Percentiles rank a stretch among this genome's conserved stretches.
These are phyloP conservation scores for Globisporangium nagaii DNA, from an alignment of 352 stramenopile species.

Conservation along the genomic window DNA sequence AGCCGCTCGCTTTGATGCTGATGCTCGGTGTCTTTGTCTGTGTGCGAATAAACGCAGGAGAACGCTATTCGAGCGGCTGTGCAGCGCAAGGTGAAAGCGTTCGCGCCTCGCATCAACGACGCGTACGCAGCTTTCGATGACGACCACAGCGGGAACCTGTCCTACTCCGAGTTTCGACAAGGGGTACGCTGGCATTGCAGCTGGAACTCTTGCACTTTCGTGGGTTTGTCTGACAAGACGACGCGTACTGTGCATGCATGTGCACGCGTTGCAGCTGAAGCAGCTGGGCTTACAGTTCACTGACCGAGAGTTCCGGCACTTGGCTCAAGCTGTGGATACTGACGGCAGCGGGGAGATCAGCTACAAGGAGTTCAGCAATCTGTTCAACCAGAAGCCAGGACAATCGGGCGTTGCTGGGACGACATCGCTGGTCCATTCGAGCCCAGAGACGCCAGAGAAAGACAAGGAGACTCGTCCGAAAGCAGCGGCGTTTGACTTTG, in stretches of 20 bases:
- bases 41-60: constrained; percentile 12
- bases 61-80: constrained; percentile 28
- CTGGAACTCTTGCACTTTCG: neutral
- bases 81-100: constrained; percentile 33
- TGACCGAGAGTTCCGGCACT: constrained; percentile 38
- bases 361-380: constrained; percentile 49
- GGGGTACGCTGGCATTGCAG: constrained; percentile 18
- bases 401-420: neutral
- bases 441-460: neutral
- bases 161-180: constrained; percentile 40
- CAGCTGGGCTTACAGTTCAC: constrained; percentile 44
- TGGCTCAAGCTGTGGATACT: constrained; percentile 31
- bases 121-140: constrained; percentile 48
- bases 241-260: too few species aligned
- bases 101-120: constrained; percentile 37
- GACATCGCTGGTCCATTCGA: neutral
- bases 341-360: constrained; percentile 51
- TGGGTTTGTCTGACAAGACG: too few species aligned
- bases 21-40: neutral
- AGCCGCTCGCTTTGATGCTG: neutral
- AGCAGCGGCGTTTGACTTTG: constrained; percentile 33
- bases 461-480: constrained; percentile 9
- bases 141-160: constrained; percentile 47
- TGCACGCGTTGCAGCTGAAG: constrained; percentile 37
- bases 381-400: constrained; percentile 16